These are phyloP conservation scores for Oryza glumipatula DNA, from an alignment of 176 grass and related monocot genomes.

Conservation along the genomic window DNA sequence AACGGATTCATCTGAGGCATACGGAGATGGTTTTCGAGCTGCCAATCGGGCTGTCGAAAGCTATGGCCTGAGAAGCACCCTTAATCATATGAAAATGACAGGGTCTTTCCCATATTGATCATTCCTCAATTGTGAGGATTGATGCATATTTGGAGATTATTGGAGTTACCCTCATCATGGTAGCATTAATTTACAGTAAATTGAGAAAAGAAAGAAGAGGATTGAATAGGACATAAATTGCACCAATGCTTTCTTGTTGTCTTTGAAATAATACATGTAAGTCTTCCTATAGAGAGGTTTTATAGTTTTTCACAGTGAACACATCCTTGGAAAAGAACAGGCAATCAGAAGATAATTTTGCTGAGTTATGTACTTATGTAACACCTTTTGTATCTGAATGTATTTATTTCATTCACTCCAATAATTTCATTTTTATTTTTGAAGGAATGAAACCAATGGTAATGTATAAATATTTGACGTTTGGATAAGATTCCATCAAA, in stretches of 20 bases:
- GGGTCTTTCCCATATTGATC: constrained; percentile 64
- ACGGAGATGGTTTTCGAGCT: constrained; percentile 71
- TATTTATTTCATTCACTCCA: background rate
- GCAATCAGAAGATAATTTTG: background rate
- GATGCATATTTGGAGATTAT: constrained; percentile 31
- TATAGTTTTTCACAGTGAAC: background rate
- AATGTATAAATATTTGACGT: no score
- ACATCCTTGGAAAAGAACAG: background rate
- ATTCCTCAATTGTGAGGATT: background rate
- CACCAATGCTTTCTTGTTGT: background rate
- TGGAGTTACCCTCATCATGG: constrained; percentile 15
- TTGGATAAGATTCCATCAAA: no score
- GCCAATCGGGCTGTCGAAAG: constrained; percentile 41
- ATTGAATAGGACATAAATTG: background rate
- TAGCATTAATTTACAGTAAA: constrained; percentile 27
- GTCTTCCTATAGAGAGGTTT: background rate
- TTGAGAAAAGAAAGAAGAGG: constrained; percentile 13
- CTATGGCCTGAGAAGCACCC: constrained; percentile 70
- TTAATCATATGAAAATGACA: constrained; percentile 73
- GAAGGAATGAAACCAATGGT: no score
- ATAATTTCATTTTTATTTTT: background rate
- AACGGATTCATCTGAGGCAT: constrained; percentile 54
- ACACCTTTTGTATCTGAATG: no score
- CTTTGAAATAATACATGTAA: constrained; percentile 27
- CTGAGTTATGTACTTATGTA: background rate